Base-by-base conservation (phyloP, 1,284 basidiomycete genomes). In the Ceratobasidium sp. region DNA sequence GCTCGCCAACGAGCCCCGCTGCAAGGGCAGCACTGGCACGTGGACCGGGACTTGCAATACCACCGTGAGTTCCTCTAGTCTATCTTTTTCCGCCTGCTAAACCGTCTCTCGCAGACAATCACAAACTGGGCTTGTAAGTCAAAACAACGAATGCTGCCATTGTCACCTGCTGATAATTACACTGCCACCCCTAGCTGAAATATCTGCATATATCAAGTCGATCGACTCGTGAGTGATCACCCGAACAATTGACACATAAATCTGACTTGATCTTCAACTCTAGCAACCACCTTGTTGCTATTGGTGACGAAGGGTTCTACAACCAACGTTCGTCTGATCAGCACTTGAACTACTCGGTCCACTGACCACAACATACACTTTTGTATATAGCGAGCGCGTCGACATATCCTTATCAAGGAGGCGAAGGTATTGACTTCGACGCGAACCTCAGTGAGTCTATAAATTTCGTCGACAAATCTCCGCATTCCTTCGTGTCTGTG, bases 1-100 rank as follows among this genome's bases (percentile, higher is more conserved):
- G 63, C 66, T 76, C n/a, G 73, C 75, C 21, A 76, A 76, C 47
- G 75, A 76, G 66, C 75, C 75, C 43, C 73, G 75, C 59, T 76
- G 75, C 73, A 58, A 50, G 32, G 75, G 75, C 1, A 54, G 64
- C 62, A 62, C 58, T 32, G 66, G 74, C 8, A 63, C 66, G 21
- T 54, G 57, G 30, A 71, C 58, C 32, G 64, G 72, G 16, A 58
- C 64, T 49, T 76, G 75, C 72, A 74, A 64, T 4, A 55, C 66
- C 18, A 58, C 64, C 26, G 50, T 62, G 1, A n/a, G 47, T 43
- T 52, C 38, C 14, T 54, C 18, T 44, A 13, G 6, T 26, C 18
- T 28, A 28, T 2, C 26, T 13, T 7, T 7, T 8, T n/a, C 14
- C n/a, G 7, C 47, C 8, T 8, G 50, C 28, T 49, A 43, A 62